Evolutionary conservation across 345 rosid genomes (phyloP).

Genomic region (Salix viminalis): DNA sequence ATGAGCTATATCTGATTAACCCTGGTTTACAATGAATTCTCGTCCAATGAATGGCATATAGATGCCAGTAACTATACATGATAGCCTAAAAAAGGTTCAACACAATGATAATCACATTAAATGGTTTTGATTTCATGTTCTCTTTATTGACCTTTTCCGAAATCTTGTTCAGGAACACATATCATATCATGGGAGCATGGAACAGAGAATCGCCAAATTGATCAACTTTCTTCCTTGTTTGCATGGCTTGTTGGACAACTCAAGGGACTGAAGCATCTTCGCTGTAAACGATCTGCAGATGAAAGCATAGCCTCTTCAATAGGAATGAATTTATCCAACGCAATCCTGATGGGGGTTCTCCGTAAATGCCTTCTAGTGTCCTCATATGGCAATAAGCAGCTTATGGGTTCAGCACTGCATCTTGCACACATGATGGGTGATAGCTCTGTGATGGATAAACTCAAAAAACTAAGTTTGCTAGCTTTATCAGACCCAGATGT

Average conservation of each 20-base stretch:
- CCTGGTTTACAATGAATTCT: neutral
- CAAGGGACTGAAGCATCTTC: constrained; percentile 38
- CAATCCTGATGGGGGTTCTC: constrained; percentile 42
- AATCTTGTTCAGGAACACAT: constrained; percentile 25
- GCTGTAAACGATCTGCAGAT: constrained; percentile 24
- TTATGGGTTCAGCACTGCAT: constrained; percentile 46
- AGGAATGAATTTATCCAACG: constrained; percentile 29
- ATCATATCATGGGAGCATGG: constrained; percentile 23
- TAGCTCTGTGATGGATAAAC: constrained; percentile 39
- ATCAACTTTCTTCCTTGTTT: constrained; percentile 51
- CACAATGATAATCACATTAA: neutral
- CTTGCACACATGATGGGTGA: constrained; percentile 46
- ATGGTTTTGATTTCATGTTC: neutral
- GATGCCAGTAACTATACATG: neutral
- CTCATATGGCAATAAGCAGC: constrained; percentile 36
- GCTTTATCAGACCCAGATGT: constrained; percentile 21
- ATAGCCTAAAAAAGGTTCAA: neutral
- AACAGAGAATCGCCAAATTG: constrained; percentile 32
- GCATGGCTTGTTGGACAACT: constrained; percentile 63
- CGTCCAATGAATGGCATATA: neutral
- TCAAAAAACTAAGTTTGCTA: constrained; percentile 36
- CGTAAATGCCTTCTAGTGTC: constrained; percentile 48
- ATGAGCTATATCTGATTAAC: neutral
- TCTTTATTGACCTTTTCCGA: neutral
- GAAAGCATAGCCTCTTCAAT: constrained; percentile 25